Percentiles rank a stretch among this genome's conserved stretches.
These are phyloP conservation scores for Rhizopus stolonifer DNA, from an alignment of 371 early-diverging fungal species.

Conservation along the genomic window DNA sequence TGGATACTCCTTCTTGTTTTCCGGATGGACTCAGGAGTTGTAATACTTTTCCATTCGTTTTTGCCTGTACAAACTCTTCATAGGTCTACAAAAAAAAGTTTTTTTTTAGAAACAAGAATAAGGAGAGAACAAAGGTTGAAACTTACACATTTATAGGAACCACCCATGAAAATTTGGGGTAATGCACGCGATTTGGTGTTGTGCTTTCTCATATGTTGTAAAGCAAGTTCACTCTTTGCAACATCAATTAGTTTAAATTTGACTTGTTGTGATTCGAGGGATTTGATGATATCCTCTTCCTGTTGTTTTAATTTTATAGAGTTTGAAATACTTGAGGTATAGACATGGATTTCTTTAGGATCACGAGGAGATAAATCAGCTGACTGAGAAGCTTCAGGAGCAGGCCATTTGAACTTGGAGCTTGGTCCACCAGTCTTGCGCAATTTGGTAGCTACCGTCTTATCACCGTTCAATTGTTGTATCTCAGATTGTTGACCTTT, in stretches of 20 bases:
- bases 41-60: background rate
- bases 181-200: slow-evolving; percentile 18
- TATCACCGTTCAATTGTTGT: slow-evolving; percentile 1
- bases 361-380: slow-evolving; percentile 19
- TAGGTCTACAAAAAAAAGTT: background rate
- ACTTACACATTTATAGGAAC: slow-evolving; percentile 40
- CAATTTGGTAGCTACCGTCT: background rate
- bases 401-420: slow-evolving; percentile 14
- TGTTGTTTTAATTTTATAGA: slow-evolving; percentile 34
- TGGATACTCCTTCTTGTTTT: background rate
- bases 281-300: slow-evolving; percentile 27
- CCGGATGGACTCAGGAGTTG: background rate
- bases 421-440: slow-evolving; percentile 11
- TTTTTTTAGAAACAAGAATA: background rate
- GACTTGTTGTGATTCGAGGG: slow-evolving; percentile 20
- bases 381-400: background rate
- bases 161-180: slow-evolving; percentile 47
- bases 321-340: slow-evolving; percentile 35
- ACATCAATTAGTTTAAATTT: slow-evolving; percentile 37
- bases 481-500: slow-evolving; percentile 29
- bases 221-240: slow-evolving; percentile 36
- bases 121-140: too few species aligned
- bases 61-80: slow-evolving; percentile 1
- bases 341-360: slow-evolving; percentile 31
- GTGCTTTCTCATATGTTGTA: slow-evolving; percentile 42